A percentile compares a stretch with the other conserved stretches of the same genome.
Evolutionary conservation across 352 stramenopile genomes (phyloP).

Genomic region (Phytopythium cucurbitacearum): DNA sequence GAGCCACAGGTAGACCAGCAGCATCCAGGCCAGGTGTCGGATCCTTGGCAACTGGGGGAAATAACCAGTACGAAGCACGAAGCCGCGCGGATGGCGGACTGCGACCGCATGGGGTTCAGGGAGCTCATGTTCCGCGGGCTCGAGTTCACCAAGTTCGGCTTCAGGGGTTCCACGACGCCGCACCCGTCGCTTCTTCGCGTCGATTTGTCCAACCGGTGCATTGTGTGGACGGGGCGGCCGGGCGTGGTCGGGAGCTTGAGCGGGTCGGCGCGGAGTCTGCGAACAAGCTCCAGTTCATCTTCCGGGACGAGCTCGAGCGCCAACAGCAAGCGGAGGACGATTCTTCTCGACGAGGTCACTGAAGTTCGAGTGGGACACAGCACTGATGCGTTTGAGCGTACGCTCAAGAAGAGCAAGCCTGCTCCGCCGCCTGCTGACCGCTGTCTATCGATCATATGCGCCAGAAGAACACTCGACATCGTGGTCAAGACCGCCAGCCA

Average conservation of each 20-base stretch:
- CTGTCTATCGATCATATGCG: conserved; percentile 60
- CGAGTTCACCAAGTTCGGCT: conserved; percentile 57
- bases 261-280: not conserved
- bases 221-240: conserved; percentile 50
- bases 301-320: not conserved
- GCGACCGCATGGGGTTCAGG: conserved; percentile 49
- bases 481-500: conserved; percentile 40
- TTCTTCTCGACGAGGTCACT: conserved; percentile 45
- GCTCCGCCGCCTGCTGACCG: conserved; percentile 19
- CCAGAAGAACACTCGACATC: conserved; percentile 60
- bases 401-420: conserved; percentile 16
- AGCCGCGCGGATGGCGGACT: conserved; percentile 37
- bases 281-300: not conserved
- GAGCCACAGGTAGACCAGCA: conserved; percentile 7
- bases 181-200: conserved; percentile 39
- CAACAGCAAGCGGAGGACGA: conserved; percentile 7
- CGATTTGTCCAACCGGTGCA: conserved; percentile 48
- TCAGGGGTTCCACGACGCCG: conserved; percentile 32
- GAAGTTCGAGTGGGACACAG: conserved; percentile 49
- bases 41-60: conserved; percentile 11
- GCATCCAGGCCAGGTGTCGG: conserved; percentile 7
- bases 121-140: conserved; percentile 63
- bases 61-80: conserved; percentile 16
- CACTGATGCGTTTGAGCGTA: conserved; percentile 40
- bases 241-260: not conserved